Base-by-base conservation (phyloP, 2,329 filamentous ascomycete genomes). In the Alternaria arbusti region DNA sequence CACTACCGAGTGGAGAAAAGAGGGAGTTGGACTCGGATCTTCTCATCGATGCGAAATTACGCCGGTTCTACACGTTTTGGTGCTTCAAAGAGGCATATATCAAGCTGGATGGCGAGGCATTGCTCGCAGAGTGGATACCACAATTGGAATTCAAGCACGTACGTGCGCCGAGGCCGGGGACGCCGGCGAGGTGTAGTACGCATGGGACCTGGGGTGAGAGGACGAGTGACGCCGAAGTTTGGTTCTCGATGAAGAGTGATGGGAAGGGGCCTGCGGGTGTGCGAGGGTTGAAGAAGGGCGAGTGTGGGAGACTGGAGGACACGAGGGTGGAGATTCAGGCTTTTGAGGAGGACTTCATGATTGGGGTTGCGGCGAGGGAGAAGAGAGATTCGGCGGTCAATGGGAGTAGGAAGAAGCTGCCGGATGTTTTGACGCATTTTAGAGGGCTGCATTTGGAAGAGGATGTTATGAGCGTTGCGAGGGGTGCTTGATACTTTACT, bases 11-110 rank as follows among this genome's bases (percentile, higher is more conserved):
- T 49, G 81, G 80, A 4, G 74, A 79, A 30, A 70, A 76, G 9
- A 68, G 72, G 69, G 71, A 52, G 2, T 81, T 86, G 64, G 77
- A 74, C 36, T 82, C 80, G 3, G 81, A 85, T 40, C 58, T 82
- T 0, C 64, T 87, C n/a, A 81, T 87, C 17, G 89, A 91, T 63
- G 84, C 82, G 22, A 89, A 89, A 74, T 82, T 94, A 26, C 84
- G 90, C 6, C 84, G 86, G 57, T 95, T 95, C 75, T 95, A 94
- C 76, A 86, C 90, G 1, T 87, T 91, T 63, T 95, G 91, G 90
- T 92, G 90, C 77, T 85, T 93, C 77, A 89, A 92, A 70, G 92
- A 95, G 81, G 89, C 91, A 1, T 94, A 92, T 76, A 89, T 94
- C 79, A 95, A 94, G 86, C 89, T 95, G 82, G 91, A 91, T 28